A percentile compares a stretch with the other conserved stretches of the same genome.
phyloP scores from a whole-genome alignment of 73 alveolate species.

The Uronychia setigera region DNA sequence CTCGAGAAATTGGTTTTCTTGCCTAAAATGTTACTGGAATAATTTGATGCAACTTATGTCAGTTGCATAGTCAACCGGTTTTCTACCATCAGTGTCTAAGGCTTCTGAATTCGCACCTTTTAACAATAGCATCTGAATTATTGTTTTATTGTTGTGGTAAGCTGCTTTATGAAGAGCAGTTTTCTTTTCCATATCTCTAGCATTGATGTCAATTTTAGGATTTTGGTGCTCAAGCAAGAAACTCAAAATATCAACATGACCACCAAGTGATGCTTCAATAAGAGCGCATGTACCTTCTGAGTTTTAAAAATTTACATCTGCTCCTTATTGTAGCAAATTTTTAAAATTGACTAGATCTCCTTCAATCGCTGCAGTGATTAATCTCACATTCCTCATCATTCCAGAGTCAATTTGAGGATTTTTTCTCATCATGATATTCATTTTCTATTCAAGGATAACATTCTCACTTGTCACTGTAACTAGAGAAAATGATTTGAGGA shows the following conservation, averaged over 20 bases:
- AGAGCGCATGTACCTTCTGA: slow-evolving; percentile 5
- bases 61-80: slow-evolving; percentile 7
- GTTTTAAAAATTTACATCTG: background rate
- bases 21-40: background rate
- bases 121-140: background rate
- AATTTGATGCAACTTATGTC: background rate
- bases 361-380: background rate
- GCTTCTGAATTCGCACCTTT: slow-evolving; percentile 16
- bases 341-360: background rate
- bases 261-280: slow-evolving; percentile 5
- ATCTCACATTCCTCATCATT: background rate
- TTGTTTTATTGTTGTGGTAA: background rate
- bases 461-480: background rate
- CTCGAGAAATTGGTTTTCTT: background rate
- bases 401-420: background rate
- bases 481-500: background rate
- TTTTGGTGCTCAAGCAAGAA: slow-evolving; percentile 1
- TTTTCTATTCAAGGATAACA: background rate
- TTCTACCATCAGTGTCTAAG: background rate
- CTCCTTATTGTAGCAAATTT: background rate
- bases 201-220: background rate
- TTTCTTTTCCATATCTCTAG: background rate
- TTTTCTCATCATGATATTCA: background rate
- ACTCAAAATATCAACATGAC: background rate
- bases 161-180: slow-evolving; percentile 38